Conservation (phyloP, 2,329 filamentous ascomycete species). For the Ascochyta rabiei region DNA sequence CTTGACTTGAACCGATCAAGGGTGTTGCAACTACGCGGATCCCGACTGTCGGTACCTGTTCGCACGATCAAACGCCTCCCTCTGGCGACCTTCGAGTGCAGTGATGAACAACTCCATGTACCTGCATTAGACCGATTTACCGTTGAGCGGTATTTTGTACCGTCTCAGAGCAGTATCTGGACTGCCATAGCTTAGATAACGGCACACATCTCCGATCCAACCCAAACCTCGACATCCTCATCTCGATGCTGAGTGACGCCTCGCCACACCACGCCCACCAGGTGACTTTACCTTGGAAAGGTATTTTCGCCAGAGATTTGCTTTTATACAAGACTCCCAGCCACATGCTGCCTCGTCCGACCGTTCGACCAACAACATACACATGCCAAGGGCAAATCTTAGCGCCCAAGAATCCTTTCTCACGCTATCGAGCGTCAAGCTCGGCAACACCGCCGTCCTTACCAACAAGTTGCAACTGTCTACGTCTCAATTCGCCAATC, state of each 20-base stretch:
- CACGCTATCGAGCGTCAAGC: not conserved
- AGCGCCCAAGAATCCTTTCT: not conserved
- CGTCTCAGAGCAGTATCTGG: no score
- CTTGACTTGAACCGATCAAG: no score
- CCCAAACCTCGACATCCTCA: not conserved
- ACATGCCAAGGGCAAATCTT: conserved; percentile 2
- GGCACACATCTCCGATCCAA: no score
- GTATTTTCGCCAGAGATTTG: not conserved
- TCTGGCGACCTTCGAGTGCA: not conserved
- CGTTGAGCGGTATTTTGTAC: no score
- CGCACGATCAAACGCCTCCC: not conserved
- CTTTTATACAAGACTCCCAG: not conserved
- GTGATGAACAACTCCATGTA: not conserved
- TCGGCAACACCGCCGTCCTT: not conserved
- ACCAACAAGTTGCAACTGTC: not conserved
- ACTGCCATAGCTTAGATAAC: no score
- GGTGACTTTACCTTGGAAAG: not conserved
- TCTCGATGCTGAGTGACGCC: not conserved
- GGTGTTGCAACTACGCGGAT: no score
- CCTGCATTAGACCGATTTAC: not conserved
- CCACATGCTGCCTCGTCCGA: not conserved
- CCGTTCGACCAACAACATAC: not conserved
- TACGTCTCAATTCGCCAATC: not conserved
- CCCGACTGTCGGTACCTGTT: not conserved
- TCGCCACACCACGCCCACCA: not conserved